Evolutionary conservation across 2,329 filamentous ascomycete species (phyloP).

Genomic region (Eutypella sp.): DNA sequence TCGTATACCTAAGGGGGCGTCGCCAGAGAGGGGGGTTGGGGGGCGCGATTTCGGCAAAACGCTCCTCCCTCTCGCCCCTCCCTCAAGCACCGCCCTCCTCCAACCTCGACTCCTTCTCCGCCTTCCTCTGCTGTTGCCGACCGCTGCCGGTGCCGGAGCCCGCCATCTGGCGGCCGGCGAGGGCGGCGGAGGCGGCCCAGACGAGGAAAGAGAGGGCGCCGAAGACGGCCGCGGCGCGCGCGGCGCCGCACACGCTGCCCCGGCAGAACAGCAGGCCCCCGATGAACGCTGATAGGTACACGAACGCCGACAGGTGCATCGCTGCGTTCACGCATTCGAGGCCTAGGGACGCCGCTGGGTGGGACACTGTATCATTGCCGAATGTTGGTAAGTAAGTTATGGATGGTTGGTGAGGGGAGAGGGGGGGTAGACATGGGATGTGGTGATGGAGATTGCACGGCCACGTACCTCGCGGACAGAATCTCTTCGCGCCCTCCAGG

Average conservation of each 20-base stretch:
- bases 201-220: slow-evolving; percentile 47
- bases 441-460: background rate
- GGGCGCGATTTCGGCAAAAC: too few relatives aligned
- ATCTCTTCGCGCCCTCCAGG: slow-evolving; percentile 45
- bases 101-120: slow-evolving; percentile 4
- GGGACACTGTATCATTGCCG: slow-evolving; percentile 29
- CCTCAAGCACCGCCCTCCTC: too few relatives aligned
- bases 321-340: slow-evolving; percentile 48
- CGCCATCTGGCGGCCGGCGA: slow-evolving; percentile 44
- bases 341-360: slow-evolving; percentile 43
- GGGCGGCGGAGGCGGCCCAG: slow-evolving; percentile 45
- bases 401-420: background rate
- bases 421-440: background rate
- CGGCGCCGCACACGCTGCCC: slow-evolving; percentile 51
- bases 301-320: slow-evolving; percentile 57
- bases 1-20: too few relatives aligned
- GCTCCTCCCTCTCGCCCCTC: too few relatives aligned
- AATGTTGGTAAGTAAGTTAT: background rate
- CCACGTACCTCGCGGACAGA: slow-evolving; percentile 35
- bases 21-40: too few relatives aligned
- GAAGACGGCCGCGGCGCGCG: slow-evolving; percentile 50
- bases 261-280: slow-evolving; percentile 51
- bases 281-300: slow-evolving; percentile 54
- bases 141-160: slow-evolving; percentile 27
- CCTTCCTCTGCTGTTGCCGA: slow-evolving; percentile 14